These are phyloP conservation scores for Racocetra persica DNA, from an alignment of 371 early-diverging fungal genomes.

Conservation along the genomic window DNA sequence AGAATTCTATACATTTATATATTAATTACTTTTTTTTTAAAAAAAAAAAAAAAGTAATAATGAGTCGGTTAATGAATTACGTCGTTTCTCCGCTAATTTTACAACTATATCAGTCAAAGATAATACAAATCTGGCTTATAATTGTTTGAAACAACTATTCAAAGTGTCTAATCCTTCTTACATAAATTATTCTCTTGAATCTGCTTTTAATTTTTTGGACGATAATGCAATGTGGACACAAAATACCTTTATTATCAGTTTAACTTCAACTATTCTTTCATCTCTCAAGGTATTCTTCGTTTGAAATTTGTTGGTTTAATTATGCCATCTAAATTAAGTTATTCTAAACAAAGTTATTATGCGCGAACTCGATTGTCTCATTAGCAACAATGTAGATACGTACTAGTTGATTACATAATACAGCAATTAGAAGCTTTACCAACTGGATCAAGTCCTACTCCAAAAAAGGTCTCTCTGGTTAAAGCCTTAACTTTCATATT, in stretches of 20 bases:
- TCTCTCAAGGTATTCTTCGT: conserved; percentile 57
- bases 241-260: conserved; percentile 57
- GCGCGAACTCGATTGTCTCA: neutral
- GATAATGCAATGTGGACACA: conserved; percentile 66
- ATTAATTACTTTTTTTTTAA: neutral
- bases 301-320: neutral
- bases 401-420: conserved; percentile 68
- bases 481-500: conserved; percentile 63
- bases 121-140: conserved; percentile 52
- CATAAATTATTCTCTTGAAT: conserved; percentile 56
- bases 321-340: neutral
- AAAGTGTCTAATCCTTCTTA: conserved; percentile 57
- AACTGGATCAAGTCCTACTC: conserved; percentile 47
- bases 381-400: conserved; percentile 58
- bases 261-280: conserved; percentile 63
- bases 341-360: neutral
- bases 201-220: conserved; percentile 63
- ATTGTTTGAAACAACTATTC: conserved; percentile 59
- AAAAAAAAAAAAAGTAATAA: neutral
- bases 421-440: conserved; percentile 60
- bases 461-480: conserved; percentile 66
- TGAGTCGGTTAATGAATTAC: neutral
- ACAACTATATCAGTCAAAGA: conserved; percentile 47
- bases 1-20: neutral
- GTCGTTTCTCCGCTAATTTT: conserved; percentile 43